Conservation (phyloP, 2,329 filamentous ascomycete species). For the Ophiosphaerella herpotricha region DNA sequence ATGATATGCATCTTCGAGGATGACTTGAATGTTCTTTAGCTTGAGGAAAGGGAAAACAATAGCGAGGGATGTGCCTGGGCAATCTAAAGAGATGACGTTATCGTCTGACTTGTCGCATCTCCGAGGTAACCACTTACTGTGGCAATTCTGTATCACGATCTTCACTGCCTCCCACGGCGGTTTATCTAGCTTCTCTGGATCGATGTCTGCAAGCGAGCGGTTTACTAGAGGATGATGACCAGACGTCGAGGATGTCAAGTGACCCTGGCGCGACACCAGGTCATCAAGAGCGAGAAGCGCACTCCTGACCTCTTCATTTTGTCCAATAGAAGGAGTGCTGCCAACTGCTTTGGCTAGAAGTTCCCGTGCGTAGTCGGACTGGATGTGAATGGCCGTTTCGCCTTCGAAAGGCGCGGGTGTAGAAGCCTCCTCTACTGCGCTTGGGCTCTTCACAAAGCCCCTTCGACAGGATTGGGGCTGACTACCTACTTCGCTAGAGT, state of each 20-base stretch:
- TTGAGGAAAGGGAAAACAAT: constrained; percentile 39
- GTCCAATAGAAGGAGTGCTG: constrained; percentile 38
- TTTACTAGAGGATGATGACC: constrained; percentile 24
- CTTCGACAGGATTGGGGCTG: constrained; percentile 29
- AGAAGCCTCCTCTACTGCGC: constrained; percentile 28
- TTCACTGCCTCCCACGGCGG: constrained; percentile 38
- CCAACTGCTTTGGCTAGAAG: constrained; percentile 49
- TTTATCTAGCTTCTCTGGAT: constrained; percentile 32
- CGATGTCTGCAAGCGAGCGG: constrained; percentile 27
- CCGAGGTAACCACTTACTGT: constrained; percentile 25
- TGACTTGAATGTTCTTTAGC: constrained; percentile 30
- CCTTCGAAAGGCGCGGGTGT: constrained; percentile 52
- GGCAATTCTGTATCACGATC: constrained; percentile 29
- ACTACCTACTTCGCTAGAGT: constrained; percentile 26
- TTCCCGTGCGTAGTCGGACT: constrained; percentile 54
- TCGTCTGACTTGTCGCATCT: neutral
- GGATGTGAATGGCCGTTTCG: constrained; percentile 54
- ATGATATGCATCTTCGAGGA: constrained; percentile 32
- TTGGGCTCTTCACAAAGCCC: constrained; percentile 14
- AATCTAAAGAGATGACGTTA: constrained; percentile 17
- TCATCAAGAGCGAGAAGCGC: constrained; percentile 40
- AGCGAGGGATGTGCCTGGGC: constrained; percentile 39
- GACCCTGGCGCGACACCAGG: constrained; percentile 36
- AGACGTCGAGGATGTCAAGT: constrained; percentile 16
- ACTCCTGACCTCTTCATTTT: constrained; percentile 40